Conservation (phyloP, 345 rosid genomes). For the Bruguiera sexangula region DNA sequence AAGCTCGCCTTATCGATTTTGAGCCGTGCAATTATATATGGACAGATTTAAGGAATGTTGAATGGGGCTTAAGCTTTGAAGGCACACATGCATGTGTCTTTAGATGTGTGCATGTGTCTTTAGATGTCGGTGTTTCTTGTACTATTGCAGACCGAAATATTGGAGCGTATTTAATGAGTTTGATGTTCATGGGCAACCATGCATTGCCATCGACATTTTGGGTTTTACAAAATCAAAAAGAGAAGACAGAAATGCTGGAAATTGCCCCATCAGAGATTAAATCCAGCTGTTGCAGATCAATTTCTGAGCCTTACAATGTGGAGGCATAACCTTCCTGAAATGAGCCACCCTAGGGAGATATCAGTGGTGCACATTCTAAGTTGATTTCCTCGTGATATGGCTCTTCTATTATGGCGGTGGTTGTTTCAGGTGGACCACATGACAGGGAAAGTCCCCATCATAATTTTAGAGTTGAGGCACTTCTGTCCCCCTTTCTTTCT, state of each 20-base stretch:
- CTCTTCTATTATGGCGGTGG: slow-evolving; percentile 16
- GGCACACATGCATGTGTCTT: neutral
- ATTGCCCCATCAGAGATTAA: slow-evolving; percentile 22
- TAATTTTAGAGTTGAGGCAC: slow-evolving; percentile 10
- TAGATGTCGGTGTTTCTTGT: neutral
- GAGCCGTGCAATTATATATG: neutral
- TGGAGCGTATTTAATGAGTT: neutral
- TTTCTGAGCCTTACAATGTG: slow-evolving; percentile 41
- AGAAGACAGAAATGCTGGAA: slow-evolving; percentile 30
- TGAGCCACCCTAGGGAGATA: slow-evolving; percentile 15
- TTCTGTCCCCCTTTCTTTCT: neutral
- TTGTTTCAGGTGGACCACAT: slow-evolving; percentile 35
- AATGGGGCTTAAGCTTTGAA: neutral
- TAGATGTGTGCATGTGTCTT: neutral
- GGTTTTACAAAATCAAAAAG: slow-evolving; percentile 24
- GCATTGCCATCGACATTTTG: slow-evolving; percentile 11
- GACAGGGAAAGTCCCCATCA: neutral
- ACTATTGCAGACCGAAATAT: neutral
- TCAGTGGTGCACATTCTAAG: slow-evolving; percentile 24
- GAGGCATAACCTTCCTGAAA: slow-evolving; percentile 14
- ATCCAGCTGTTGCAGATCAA: slow-evolving; percentile 18
- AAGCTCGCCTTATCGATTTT: too few species aligned
- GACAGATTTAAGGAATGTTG: neutral
- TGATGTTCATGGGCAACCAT: neutral
- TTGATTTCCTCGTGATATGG: slow-evolving; percentile 11